Conservation (phyloP, 371 early-diverging fungal genomes). For the Conidiobolus incongruus region DNA sequence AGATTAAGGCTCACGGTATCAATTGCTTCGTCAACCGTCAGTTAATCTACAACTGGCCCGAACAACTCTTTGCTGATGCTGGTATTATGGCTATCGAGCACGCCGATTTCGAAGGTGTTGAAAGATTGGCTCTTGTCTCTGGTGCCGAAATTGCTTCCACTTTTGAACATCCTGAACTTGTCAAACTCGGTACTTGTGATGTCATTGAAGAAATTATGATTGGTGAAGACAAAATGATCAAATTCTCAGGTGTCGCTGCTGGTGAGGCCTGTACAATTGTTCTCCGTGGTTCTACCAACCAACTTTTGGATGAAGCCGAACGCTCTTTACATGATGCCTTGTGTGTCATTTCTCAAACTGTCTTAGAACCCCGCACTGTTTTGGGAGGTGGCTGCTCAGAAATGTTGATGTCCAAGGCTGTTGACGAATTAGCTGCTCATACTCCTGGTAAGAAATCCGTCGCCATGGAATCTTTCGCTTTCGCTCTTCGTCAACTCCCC, state of each 20-base stretch:
- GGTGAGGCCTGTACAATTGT: constrained; percentile 98
- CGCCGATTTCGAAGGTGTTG: constrained; percentile 99
- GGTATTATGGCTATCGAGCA: constrained; percentile 97
- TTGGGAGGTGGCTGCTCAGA: constrained; percentile 97
- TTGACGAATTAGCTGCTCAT: constrained; percentile 76
- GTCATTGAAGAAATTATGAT: constrained; percentile 93
- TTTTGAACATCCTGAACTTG: constrained; percentile 94
- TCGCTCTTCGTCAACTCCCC: constrained; percentile 91
- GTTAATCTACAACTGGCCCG: constrained; percentile 99
- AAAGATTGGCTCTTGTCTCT: constrained; percentile 91
- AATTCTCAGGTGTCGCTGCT: constrained; percentile 91
- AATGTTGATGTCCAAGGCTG: constrained; percentile 91
- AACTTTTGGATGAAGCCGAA: constrained; percentile 98
- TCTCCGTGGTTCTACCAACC: constrained; percentile 91
- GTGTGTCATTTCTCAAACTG: constrained; percentile 91
- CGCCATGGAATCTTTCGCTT: constrained; percentile 90
- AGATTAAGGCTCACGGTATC: constrained; percentile 91
- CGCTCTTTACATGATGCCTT: constrained; percentile 98
- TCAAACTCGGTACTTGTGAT: constrained; percentile 88
- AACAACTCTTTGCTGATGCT: constrained; percentile 92
- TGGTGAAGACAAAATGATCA: constrained; percentile 90
- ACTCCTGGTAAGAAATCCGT: constrained; percentile 93
- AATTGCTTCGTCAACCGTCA: constrained; percentile 99
- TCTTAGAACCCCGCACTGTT: constrained; percentile 85
- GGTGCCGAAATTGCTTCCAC: constrained; percentile 96